A percentile compares a stretch with the other conserved stretches of the same genome.
Conservation (phyloP, 2,329 filamentous ascomycete species). For the Coleophoma cylindrospora region DNA sequence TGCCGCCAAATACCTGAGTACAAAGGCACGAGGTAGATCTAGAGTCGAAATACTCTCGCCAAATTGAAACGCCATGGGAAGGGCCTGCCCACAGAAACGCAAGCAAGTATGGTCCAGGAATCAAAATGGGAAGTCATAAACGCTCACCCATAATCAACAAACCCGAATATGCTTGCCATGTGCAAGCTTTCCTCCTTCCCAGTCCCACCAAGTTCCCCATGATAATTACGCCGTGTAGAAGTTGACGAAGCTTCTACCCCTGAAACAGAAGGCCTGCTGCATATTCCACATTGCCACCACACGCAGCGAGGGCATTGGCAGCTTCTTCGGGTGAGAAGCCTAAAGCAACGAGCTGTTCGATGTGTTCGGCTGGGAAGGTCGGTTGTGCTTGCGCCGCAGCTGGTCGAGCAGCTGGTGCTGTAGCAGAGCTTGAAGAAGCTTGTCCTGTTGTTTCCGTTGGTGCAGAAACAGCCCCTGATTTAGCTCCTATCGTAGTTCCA, state of each 20-base stretch:
- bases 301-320: slow-evolving; percentile 74
- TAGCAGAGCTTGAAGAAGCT: slow-evolving; percentile 8
- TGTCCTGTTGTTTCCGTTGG: slow-evolving; percentile 21
- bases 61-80: too few relatives aligned
- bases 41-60: background rate
- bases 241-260: slow-evolving; percentile 24
- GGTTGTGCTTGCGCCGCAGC: slow-evolving; percentile 19
- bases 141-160: too few relatives aligned
- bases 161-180: too few relatives aligned
- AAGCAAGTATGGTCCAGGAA: too few relatives aligned
- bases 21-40: background rate
- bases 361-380: slow-evolving; percentile 49
- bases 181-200: too few relatives aligned
- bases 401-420: slow-evolving; percentile 15
- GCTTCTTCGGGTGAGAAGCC: slow-evolving; percentile 75
- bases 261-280: slow-evolving; percentile 78
- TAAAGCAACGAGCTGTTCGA: slow-evolving; percentile 71
- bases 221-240: background rate
- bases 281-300: slow-evolving; percentile 79
- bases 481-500: slow-evolving; percentile 82
- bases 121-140: too few relatives aligned
- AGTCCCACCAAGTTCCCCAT: background rate
- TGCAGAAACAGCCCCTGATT: slow-evolving; percentile 69
- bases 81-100: too few relatives aligned
- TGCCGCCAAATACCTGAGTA: background rate